phyloP scores from a whole-genome alignment of 2,329 filamentous ascomycete genomes.

The Talaromyces pinophilus region DNA sequence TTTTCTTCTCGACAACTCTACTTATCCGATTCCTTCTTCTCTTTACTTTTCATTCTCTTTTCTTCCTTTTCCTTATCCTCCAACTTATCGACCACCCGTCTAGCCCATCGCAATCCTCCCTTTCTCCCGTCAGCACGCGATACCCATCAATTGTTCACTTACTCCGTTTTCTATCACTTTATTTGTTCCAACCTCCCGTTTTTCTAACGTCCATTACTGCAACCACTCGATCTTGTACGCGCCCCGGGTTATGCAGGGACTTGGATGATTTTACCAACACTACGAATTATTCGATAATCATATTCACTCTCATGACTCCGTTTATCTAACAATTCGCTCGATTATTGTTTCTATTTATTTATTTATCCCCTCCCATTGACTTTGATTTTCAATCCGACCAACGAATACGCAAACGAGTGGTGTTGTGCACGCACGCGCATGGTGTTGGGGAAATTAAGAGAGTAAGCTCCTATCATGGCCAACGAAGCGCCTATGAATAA shows the following conservation, averaged over 20 bases:
- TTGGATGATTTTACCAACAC: not conserved
- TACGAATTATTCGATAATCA: not conserved
- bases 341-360: not conserved
- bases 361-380: not conserved
- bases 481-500: conserved; percentile 32
- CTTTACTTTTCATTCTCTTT: not conserved
- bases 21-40: not conserved
- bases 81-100: conserved; percentile 23
- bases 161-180: not conserved
- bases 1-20: conserved; percentile 12
- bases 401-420: not conserved
- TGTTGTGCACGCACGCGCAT: not conserved
- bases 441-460: conserved; percentile 13
- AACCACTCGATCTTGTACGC: not conserved
- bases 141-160: not conserved
- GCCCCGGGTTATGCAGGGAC: not conserved
- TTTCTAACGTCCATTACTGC: not conserved
- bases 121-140: not conserved
- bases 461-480: conserved; percentile 30
- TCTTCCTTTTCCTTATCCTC: conserved; percentile 7
- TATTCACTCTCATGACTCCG: not conserved
- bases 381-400: not conserved
- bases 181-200: conserved; percentile 1
- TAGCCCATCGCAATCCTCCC: not conserved
- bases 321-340: not conserved